Evolutionary conservation across 2,329 filamentous ascomycete species (phyloP).

Genomic region (Fusarium sp.): DNA sequence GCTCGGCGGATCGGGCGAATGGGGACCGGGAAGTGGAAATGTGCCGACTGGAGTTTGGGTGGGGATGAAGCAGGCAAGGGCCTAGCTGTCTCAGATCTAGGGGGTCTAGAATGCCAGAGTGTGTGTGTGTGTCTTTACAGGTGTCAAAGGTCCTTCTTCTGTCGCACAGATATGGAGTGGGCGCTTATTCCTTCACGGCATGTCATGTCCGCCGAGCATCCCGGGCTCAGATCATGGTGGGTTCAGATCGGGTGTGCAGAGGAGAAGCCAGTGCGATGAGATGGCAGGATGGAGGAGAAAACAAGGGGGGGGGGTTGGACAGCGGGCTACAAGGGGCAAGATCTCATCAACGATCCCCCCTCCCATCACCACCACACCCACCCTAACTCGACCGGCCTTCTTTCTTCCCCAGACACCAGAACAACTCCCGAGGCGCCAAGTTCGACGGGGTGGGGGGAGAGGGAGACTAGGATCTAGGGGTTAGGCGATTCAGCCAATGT

Average conservation of each 20-base stretch:
- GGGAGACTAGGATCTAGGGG: constrained; percentile 19
- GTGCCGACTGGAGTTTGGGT: constrained; percentile 3
- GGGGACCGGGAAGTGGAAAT: constrained; percentile 3
- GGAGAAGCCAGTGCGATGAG: not conserved
- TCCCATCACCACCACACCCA: constrained; percentile 16
- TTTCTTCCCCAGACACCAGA: constrained; percentile 20
- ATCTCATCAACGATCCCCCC: not conserved
- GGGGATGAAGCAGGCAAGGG: not conserved
- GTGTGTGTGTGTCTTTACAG: not conserved
- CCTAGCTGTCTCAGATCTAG: not conserved
- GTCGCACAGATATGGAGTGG: constrained; percentile 1
- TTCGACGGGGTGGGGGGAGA: not conserved
- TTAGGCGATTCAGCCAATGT: constrained; percentile 1
- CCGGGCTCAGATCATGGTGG: not conserved
- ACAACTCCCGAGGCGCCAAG: constrained; percentile 14
- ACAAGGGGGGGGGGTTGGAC: not conserved
- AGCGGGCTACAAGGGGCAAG: not conserved
- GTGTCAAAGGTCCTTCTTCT: not conserved
- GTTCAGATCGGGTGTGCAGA: constrained; percentile 1
- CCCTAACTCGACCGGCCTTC: constrained; percentile 1
- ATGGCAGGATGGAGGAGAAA: not conserved
- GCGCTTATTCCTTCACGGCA: constrained; percentile 10
- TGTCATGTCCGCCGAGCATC: not conserved
- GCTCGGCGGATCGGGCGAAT: constrained; percentile 26
- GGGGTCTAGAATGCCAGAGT: not conserved